Base-by-base conservation (phyloP, 768 basidiomycete species). In the Mrakia frigida region DNA sequence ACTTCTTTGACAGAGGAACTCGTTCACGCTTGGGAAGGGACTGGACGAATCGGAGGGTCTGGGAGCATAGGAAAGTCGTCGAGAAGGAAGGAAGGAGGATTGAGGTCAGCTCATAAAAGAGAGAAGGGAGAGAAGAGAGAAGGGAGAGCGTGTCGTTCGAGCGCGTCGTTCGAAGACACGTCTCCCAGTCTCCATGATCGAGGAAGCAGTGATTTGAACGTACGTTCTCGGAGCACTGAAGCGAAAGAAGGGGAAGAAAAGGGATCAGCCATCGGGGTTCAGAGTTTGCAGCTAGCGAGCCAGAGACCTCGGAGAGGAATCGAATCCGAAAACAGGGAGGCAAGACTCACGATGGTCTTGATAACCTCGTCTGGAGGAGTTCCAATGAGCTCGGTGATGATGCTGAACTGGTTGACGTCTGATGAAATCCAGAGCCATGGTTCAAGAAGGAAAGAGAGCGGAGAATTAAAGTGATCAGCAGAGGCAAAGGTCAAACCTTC, bases 301-400 rank as follows among this genome's bases (percentile, higher is more conserved):
- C 11, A 25, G 56, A 56, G 25, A 28, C 23, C 6, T 56, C 53
- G 3, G 67, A 18, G 13, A 13, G 68, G 14, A 14, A 43, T 43
- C 43, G 46, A 50, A 21, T 46, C 23, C 37, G 28, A 4, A 1
- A n/a, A 46, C 2, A 28, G 1, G 39, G 6, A 50, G 13, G 18
- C 33, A 65, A 6, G 33, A 82, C 92, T 94, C 69, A 92, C 92
- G 81, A 99, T 98, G 63, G 97, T 98, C 85, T 97, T 90, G 80
- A 99, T 98, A 86, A 98, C 97, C 87, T 98, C 97, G 87, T 98
- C 94, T 10, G 95, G 93, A 46, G 97, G 97, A n/a, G 97, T 98
- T 53, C 97, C 97, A 73, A 99, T 86, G 23, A 98, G 86, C 83
- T 99, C 96, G 60, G 96, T 98, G 85, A 99, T 99, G 85, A 99